Conservation (phyloP, 2,329 filamentous ascomycete genomes). For the Verticillium longisporum region DNA sequence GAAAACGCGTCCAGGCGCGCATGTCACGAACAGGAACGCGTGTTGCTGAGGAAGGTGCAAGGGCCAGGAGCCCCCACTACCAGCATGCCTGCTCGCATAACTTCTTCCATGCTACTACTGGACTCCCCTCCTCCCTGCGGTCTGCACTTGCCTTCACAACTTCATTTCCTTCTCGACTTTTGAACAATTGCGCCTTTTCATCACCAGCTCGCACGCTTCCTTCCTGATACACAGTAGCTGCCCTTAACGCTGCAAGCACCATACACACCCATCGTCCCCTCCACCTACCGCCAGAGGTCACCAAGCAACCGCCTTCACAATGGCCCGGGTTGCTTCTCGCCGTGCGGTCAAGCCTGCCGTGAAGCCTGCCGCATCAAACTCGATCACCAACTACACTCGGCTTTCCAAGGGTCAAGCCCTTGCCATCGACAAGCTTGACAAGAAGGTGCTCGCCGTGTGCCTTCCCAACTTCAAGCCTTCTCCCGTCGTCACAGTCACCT, state of each 20-base stretch:
- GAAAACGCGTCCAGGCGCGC: background rate
- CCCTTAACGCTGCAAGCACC: background rate
- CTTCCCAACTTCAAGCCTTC: slow-evolving; percentile 4
- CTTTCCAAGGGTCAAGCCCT: slow-evolving; percentile 8
- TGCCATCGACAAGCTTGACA: slow-evolving; percentile 1
- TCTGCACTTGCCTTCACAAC: background rate
- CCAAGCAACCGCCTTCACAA: slow-evolving; percentile 3
- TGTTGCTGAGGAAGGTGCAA: background rate
- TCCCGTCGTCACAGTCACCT: background rate
- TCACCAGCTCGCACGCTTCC: background rate
- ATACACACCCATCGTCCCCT: background rate
- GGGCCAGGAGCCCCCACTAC: background rate
- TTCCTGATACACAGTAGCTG: background rate
- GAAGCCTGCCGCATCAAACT: slow-evolving; percentile 1
- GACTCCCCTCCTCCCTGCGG: background rate
- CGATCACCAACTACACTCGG: slow-evolving; percentile 11
- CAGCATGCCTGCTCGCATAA: background rate
- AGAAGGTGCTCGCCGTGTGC: slow-evolving; percentile 9
- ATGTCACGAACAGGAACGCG: background rate
- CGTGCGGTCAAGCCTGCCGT: slow-evolving; percentile 9
- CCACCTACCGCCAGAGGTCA: background rate
- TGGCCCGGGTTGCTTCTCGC: slow-evolving; percentile 10
- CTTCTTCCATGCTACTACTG: background rate
- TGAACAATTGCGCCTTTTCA: background rate
- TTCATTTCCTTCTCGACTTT: background rate